Percentiles rank a stretch among this genome's conserved stretches.
Evolutionary conservation across 164 flowering plant species (phyloP).

Genomic region (Chloranthus sessilifolius): DNA sequence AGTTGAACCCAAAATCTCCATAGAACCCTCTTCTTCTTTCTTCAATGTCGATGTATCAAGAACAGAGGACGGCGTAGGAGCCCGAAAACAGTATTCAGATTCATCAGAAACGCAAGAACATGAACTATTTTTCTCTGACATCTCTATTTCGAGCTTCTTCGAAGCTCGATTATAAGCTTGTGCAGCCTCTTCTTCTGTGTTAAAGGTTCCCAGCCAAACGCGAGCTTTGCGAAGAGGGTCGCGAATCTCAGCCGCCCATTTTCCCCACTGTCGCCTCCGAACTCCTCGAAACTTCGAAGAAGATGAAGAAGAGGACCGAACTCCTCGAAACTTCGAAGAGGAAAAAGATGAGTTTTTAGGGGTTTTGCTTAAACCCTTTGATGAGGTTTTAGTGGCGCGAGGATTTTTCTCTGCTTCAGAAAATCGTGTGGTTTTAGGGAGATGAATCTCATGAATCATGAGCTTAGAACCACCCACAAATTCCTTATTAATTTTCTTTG

Average conservation of each 20-base stretch:
- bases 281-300: not conserved
- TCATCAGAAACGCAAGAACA: slow-evolving; percentile 1
- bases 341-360: not conserved
- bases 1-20: too few relatives aligned
- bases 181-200: slow-evolving; percentile 4
- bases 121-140: not conserved
- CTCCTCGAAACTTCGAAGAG: not conserved
- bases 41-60: too few relatives aligned
- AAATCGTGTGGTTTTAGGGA: not conserved
- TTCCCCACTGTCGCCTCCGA: slow-evolving; percentile 2
- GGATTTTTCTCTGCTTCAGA: not conserved
- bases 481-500: not conserved
- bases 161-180: not conserved
- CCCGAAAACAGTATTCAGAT: not conserved
- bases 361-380: not conserved
- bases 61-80: slow-evolving; percentile 1
- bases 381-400: not conserved
- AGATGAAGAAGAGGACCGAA: not conserved
- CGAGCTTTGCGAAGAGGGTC: not conserved
- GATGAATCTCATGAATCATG: not conserved
- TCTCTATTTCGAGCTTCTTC: not conserved
- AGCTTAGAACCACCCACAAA: not conserved
- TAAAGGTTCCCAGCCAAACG: slow-evolving; percentile 2
- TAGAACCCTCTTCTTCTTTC: too few relatives aligned
- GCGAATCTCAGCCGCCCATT: slow-evolving; percentile 7